Evolutionary conservation across 2,329 filamentous ascomycete species (phyloP).

Genomic region (Thelonectria discophora): DNA sequence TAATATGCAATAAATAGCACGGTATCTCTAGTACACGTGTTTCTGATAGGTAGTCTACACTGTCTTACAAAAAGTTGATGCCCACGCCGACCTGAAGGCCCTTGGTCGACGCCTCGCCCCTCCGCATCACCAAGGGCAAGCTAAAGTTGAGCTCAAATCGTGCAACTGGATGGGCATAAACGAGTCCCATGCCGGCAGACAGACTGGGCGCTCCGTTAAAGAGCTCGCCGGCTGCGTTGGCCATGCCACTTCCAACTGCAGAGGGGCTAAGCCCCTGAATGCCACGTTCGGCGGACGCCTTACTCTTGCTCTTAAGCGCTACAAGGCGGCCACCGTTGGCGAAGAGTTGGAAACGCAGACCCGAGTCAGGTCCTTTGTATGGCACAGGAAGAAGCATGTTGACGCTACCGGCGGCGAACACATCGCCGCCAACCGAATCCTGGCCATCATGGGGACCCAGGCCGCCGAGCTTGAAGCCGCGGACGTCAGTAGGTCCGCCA

Average conservation of each 20-base stretch:
- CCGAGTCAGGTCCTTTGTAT: slow-evolving; percentile 80
- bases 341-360: slow-evolving; percentile 88
- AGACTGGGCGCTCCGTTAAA: slow-evolving; percentile 81
- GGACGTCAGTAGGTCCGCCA: slow-evolving; percentile 92
- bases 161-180: slow-evolving; percentile 94
- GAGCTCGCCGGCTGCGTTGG: slow-evolving; percentile 73
- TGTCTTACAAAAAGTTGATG: slow-evolving; percentile 86
- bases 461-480: slow-evolving; percentile 90
- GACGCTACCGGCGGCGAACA: slow-evolving; percentile 89
- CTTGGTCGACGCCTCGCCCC: slow-evolving; percentile 88
- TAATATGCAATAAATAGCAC: slow-evolving; percentile 17
- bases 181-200: slow-evolving; percentile 86
- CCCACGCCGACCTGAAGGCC: slow-evolving; percentile 95
- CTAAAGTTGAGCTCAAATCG: slow-evolving; percentile 97
- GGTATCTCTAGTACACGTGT: slow-evolving; percentile 26
- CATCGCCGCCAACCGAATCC: slow-evolving; percentile 89
- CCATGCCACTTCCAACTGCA: slow-evolving; percentile 63
- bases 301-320: slow-evolving; percentile 70
- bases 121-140: slow-evolving; percentile 81
- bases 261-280: slow-evolving; percentile 48
- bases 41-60: slow-evolving; percentile 6
- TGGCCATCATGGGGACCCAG: slow-evolving; percentile 86
- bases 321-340: slow-evolving; percentile 89
- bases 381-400: slow-evolving; percentile 88
- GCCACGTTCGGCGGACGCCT: slow-evolving; percentile 52